Evolutionary conservation across 106 monocot species (phyloP).

Genomic region (Dendrobium officinale): DNA sequence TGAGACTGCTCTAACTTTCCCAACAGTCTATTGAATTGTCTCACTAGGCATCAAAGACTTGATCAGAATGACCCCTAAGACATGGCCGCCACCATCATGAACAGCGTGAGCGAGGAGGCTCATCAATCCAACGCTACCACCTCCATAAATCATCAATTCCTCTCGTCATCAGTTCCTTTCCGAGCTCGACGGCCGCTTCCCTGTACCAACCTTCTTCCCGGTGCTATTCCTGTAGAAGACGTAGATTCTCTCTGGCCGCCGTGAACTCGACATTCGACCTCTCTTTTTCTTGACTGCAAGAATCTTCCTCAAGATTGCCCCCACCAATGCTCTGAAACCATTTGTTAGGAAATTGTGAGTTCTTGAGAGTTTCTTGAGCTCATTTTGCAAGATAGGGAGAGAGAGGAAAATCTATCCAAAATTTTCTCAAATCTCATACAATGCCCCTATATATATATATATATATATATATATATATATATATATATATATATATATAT

Average conservation of each 20-base stretch:
- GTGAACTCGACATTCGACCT: background rate
- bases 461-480: too few species aligned
- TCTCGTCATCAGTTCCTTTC: conserved; percentile 53
- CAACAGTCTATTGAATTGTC: conserved; percentile 55
- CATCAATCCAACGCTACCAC: conserved; percentile 57
- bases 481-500: too few species aligned
- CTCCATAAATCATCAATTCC: conserved; percentile 60
- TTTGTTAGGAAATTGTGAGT: too few species aligned
- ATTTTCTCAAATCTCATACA: too few species aligned
- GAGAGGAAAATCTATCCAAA: too few species aligned
- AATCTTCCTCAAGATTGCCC: too few species aligned
- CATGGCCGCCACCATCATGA: conserved; percentile 55
- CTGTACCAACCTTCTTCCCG: conserved; percentile 45
- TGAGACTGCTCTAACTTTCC: conserved; percentile 60
- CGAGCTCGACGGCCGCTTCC: conserved; percentile 62
- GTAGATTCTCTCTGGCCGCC: conserved; percentile 22
- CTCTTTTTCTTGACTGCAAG: background rate
- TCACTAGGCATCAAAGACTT: background rate
- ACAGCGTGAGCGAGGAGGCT: conserved; percentile 50
- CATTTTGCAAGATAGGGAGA: too few species aligned
- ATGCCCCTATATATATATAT: too few species aligned
- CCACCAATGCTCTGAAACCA: too few species aligned
- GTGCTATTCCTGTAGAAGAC: conserved; percentile 66
- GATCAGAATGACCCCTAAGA: conserved; percentile 21
- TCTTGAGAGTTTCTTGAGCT: too few species aligned